phyloP scores from a whole-genome alignment of 208 protist species.

The Crithidia fasciculata region DNA sequence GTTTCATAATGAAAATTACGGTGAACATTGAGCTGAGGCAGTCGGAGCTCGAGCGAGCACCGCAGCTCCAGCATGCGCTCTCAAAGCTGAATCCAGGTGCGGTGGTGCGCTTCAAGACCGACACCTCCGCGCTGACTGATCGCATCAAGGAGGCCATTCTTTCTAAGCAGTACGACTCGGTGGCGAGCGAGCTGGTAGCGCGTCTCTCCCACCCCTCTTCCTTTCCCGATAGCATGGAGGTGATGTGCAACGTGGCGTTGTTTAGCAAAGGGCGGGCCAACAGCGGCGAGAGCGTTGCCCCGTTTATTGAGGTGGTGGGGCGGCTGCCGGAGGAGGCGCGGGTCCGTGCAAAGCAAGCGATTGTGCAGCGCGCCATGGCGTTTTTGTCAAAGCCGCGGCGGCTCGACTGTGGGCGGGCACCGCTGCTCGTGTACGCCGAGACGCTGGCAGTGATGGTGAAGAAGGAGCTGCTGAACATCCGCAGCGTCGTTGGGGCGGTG shows the following conservation, averaged over 20 bases:
- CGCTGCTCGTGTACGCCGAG: slow-evolving; percentile 84
- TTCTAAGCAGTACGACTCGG: slow-evolving; percentile 52
- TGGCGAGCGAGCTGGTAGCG: slow-evolving; percentile 62
- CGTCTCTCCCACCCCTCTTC: slow-evolving; percentile 54
- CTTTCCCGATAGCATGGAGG: slow-evolving; percentile 63
- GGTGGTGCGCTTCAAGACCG: slow-evolving; percentile 58
- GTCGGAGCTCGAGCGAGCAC: slow-evolving; percentile 55
- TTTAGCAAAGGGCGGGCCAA: slow-evolving; percentile 76
- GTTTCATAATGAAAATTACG: slow-evolving; percentile 69
- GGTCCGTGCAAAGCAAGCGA: slow-evolving; percentile 54
- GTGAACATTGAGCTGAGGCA: slow-evolving; percentile 80
- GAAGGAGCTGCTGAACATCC: slow-evolving; percentile 68
- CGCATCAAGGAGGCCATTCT: slow-evolving; percentile 65
- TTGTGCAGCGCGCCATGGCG: slow-evolving; percentile 73
- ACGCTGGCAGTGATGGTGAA: slow-evolving; percentile 74
- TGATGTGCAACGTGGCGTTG: slow-evolving; percentile 64
- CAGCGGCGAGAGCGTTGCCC: slow-evolving; percentile 56
- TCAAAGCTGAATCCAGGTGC: slow-evolving; percentile 41
- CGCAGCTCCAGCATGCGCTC: slow-evolving; percentile 56
- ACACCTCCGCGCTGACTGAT: slow-evolving; percentile 57
- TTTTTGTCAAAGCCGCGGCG: slow-evolving; percentile 74
- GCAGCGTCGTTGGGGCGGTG: slow-evolving; percentile 56
- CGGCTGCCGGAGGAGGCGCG: slow-evolving; percentile 54
- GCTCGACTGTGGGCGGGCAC: slow-evolving; percentile 73
- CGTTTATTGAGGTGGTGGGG: slow-evolving; percentile 65